Base-by-base conservation (phyloP, 179 eudicot species). In the Beta corolliflora region DNA sequence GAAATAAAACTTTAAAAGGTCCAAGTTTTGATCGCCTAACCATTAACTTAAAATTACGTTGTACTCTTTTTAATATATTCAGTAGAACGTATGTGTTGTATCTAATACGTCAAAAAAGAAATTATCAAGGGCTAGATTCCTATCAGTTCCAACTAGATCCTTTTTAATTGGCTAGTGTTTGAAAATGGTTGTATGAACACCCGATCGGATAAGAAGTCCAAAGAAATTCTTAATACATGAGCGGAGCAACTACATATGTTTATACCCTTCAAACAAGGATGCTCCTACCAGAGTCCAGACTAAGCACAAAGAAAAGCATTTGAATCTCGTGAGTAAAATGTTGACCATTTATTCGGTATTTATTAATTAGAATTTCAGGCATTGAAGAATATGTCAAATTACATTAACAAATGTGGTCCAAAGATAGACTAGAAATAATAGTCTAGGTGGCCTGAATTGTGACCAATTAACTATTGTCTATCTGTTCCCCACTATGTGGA, bases 291-390 rank as follows among this genome's bases (percentile, higher is more conserved):
- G n/a, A n/a, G n/a, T n/a, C 41, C 41, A 36, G 60, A 10, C 61
- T 55, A 6, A 9, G 23, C 29, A 46, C 31, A 64, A 59, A 68
- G 75, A 83, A 59, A 31, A 71, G 44, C 83, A 83, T 75, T 79
- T 75, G 80, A 79, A 83, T 74, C 80, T 69, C 77, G 82, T 83
- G 82, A 68, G 21, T 18, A 54, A 65, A 81, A 65, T 12, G 21
- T 75, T 81, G 79, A 75, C 77, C 69, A 74, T 23, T 66, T 29
- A 81, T 9, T 79, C 45, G 12, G 4, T 13, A 41, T 44, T 25
- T 29, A 2, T 12, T 41, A 6, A 60, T 14, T 29, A 44, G 41
- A 60, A 9, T 44, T 60, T 44, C 5, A 41, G 4, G 41, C n/a
- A 19, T 11, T 23, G 61, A 77, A 77, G 71, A 36, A 75, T 44